Conservation (phyloP, 108 stramenopile species). For the Fistulifera pelliculosa region DNA sequence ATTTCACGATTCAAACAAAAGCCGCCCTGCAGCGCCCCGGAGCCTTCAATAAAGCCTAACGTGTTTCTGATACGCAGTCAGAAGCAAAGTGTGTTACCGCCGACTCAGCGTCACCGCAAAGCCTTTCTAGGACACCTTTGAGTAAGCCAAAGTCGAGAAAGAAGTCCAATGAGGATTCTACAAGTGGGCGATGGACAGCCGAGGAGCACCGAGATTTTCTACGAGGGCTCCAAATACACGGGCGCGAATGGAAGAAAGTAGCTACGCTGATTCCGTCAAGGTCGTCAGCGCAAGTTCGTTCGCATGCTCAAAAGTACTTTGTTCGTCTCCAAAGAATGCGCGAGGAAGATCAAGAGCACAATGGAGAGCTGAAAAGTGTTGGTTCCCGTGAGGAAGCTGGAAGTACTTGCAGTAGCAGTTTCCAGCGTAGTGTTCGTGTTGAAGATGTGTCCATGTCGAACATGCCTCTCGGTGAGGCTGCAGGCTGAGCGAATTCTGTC, state of each 20-base stretch:
- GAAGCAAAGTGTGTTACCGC: too few relatives aligned
- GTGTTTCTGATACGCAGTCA: too few relatives aligned
- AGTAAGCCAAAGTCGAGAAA: not conserved
- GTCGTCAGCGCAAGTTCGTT: slow-evolving; percentile 92
- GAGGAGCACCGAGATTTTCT: slow-evolving; percentile 89
- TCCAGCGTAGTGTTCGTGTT: not conserved
- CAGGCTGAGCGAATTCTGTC: slow-evolving; percentile 43
- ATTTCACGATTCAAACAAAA: too few relatives aligned
- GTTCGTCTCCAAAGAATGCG: slow-evolving; percentile 44
- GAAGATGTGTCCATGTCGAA: not conserved
- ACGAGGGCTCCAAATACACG: slow-evolving; percentile 72
- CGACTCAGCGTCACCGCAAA: too few relatives aligned
- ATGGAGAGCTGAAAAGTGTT: slow-evolving; percentile 4
- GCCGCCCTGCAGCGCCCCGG: too few relatives aligned
- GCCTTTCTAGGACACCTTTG: too few relatives aligned
- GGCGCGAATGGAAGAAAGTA: slow-evolving; percentile 90
- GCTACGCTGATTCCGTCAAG: slow-evolving; percentile 79
- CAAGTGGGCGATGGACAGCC: slow-evolving; percentile 82
- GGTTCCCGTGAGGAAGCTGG: not conserved
- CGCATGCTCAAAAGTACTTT: slow-evolving; percentile 98
- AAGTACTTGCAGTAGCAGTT: not conserved
- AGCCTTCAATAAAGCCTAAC: too few relatives aligned
- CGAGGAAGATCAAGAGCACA: not conserved
- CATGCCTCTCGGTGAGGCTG: slow-evolving; percentile 18
- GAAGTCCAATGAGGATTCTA: not conserved